A percentile compares a stretch with the other conserved stretches of the same genome.
phyloP scores from a whole-genome alignment of 495 filamentous ascomycete species.

The Penicillium parvum region DNA sequence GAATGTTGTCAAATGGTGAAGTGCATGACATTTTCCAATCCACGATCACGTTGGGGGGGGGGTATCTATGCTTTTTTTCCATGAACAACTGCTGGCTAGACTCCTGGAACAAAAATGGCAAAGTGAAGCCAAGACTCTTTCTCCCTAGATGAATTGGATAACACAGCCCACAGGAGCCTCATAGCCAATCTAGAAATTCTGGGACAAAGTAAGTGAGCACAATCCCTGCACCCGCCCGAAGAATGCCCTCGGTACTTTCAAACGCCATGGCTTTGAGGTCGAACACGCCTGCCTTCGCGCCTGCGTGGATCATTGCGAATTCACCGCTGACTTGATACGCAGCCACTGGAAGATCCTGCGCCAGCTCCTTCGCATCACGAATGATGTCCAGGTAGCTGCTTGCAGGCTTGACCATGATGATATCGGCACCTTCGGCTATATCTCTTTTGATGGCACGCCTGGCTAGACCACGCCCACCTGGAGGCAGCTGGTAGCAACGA shows the following conservation, averaged over 20 bases:
- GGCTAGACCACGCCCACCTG: slow-evolving; percentile 87
- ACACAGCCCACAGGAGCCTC: slow-evolving; percentile 7
- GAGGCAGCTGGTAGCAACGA: slow-evolving; percentile 92
- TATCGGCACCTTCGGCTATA: slow-evolving; percentile 89
- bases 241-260: slow-evolving; percentile 86
- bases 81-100: not conserved
- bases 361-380: slow-evolving; percentile 89
- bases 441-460: slow-evolving; percentile 87
- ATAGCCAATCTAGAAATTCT: slow-evolving; percentile 84
- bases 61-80: not conserved
- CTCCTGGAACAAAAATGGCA: too few species aligned
- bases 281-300: slow-evolving; percentile 94
- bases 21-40: too few species aligned
- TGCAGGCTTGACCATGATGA: slow-evolving; percentile 98
- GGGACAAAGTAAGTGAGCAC: slow-evolving; percentile 92
- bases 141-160: slow-evolving; percentile 3
- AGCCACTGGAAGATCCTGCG: slow-evolving; percentile 81
- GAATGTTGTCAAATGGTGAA: too few species aligned
- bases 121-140: too few species aligned
- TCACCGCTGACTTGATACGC: slow-evolving; percentile 97
- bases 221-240: slow-evolving; percentile 88
- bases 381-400: slow-evolving; percentile 94
- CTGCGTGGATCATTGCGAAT: slow-evolving; percentile 97
- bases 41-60: not conserved
- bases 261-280: slow-evolving; percentile 94